A percentile compares a stretch with the other conserved stretches of the same genome.
phyloP scores from a whole-genome alignment of 768 basidiomycete genomes.

The Suillus brevipes region DNA sequence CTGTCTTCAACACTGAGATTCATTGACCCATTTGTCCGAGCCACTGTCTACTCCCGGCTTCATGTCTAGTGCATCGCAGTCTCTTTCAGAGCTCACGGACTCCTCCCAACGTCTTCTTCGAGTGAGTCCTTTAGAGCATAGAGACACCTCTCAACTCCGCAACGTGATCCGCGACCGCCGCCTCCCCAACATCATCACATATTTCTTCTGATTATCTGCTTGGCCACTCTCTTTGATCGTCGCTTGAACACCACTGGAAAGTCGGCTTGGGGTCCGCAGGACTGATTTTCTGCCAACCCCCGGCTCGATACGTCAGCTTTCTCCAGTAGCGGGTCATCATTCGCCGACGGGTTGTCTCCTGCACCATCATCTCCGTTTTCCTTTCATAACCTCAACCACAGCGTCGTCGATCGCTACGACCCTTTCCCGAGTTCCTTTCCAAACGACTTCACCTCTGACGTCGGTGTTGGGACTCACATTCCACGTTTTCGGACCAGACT shows the following conservation, averaged over 20 bases:
- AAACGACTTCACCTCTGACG: conserved; percentile 65
- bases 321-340: conserved; percentile 44
- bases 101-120: too few relatives aligned
- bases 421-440: conserved; percentile 54
- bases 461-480: conserved; percentile 66
- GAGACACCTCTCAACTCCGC: conserved; percentile 64
- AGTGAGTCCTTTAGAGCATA: too few relatives aligned
- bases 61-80: conserved; percentile 47
- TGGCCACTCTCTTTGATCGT: conserved; percentile 49
- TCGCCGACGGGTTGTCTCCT: conserved; percentile 47
- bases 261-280: conserved; percentile 79
- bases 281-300: conserved; percentile 84
- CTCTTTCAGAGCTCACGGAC: conserved; percentile 52
- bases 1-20: background rate
- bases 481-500: conserved; percentile 77
- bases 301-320: conserved; percentile 61
- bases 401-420: conserved; percentile 81
- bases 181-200: conserved; percentile 66
- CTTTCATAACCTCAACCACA: conserved; percentile 62
- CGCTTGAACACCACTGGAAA: conserved; percentile 72
- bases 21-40: too few relatives aligned
- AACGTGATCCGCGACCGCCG: conserved; percentile 50
- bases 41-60: conserved; percentile 52
- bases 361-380: conserved; percentile 57
- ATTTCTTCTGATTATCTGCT: conserved; percentile 62